Base-by-base conservation (phyloP, 495 filamentous ascomycete species). In the Hamigera avellanea region DNA sequence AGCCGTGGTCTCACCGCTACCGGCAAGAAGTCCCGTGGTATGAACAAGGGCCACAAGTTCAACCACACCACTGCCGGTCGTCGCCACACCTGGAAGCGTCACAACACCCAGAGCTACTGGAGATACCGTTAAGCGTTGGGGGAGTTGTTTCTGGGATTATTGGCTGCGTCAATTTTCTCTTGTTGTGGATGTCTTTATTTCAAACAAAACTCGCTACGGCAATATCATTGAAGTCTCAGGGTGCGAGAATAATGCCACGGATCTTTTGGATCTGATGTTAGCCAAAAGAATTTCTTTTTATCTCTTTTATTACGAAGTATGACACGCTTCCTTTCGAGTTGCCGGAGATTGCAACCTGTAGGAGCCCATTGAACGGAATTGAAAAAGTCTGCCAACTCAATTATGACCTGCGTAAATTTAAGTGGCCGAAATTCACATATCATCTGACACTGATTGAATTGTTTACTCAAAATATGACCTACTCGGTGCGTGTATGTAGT, bases 41-140 rank as follows among this genome's bases (percentile, higher is more conserved):
- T 96, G 69, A 87, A 86, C 80, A 95, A 93, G 75, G 91, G 91
- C 50, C 91, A 99, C 69, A 75, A 80, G 48, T 96, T 84, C 84
- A 95, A 88, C 82, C 93, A 99, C 75, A 99, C 93, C 59, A 73
- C 67, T 46, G 76, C 85, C 53, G 91, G 91, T 50, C 78, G 91
- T 56, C 81, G 93, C 70, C 93, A 96, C 84, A 96, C 88, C 61
- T 99, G 91, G 91, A 93, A 93, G 84, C 75, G 81, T 64, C 88
- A 89, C 78, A 95, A 95, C 81, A 98, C 91, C 64, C 77, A 89
- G 62, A 86, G 78, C 61, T 81, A 89, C 62, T 93, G 86, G 84
- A 72, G 85, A 56, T 93, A 91, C 68, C 66, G 75, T 53, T 78
- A 77, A 57, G 57, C 46, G 60, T 48, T 44, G 42, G 17, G 30